Base-by-base conservation (phyloP, 257 asterid genomes). In the Gentiana macrophylla region DNA sequence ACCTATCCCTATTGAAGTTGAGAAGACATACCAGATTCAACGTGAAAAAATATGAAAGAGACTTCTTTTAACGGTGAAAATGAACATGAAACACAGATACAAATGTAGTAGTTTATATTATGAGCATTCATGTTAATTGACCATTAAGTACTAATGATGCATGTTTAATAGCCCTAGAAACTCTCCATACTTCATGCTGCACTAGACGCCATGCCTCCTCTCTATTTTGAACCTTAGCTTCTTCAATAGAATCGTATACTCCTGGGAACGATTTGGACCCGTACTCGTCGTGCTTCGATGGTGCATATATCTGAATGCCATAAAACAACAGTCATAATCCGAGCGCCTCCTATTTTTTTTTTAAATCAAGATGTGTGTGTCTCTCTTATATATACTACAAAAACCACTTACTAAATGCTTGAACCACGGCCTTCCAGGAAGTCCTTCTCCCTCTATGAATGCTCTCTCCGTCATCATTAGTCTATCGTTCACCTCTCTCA, bases 391-490 rank as follows among this genome's bases (percentile, higher is more conserved):
- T 9, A 12, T 24, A 10, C 2, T 37, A 12, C 32, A 32, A 59
- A 8, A 50, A 52, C 8, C 57, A 69, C 91, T 15, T 70, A 89
- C 95, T 93, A 89, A 65, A 66, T 89, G 97, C 78, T 86, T 86
- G 61, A 71, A 80, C 95, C 95, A 89, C 60, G 70, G 53, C 70
- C 97, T 73, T 61, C 78, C 84, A 1, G 77, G 24, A 35, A 89
- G 94, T 56, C 95, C 97, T 11, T 86, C 87, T 9, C 79, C 66
- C 6, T 79, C 88, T 11, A 82, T 74, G 65, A 89, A 89, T 43
- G 90, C 94, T 56, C 97, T 84, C 64, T 89, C 95, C 12, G 94
- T 65, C 94, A 86, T 80, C 89, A 89, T 83, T 33, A 83, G 77
- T 56, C 88, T 68, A 71, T 86, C 94, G 24, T 86, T 89, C 72